Percentiles rank a stretch among this genome's conserved stretches.
These are phyloP conservation scores for Tuber umbilicatum DNA, from an alignment of 495 filamentous ascomycete species.

Conservation along the genomic window DNA sequence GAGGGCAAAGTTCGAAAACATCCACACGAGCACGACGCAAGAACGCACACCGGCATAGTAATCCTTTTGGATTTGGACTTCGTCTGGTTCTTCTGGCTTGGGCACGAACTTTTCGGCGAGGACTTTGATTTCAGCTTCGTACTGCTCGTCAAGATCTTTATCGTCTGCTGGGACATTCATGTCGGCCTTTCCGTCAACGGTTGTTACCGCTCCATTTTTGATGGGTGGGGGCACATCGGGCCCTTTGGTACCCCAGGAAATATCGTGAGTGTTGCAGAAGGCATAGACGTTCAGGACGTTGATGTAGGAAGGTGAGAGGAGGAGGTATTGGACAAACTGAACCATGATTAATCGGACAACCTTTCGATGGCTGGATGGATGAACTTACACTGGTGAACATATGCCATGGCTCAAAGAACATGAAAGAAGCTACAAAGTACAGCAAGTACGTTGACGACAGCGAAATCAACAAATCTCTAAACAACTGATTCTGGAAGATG, in stretches of 20 bases:
- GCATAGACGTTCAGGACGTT: conserved; percentile 97
- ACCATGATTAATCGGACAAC: background rate
- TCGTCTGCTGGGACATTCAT: conserved; percentile 84
- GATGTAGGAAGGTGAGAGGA: conserved; percentile 90
- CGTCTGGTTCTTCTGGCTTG: conserved; percentile 57
- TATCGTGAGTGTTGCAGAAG: conserved; percentile 96
- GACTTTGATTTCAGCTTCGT: conserved; percentile 74
- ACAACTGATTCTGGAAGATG: conserved; percentile 77
- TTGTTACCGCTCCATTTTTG: conserved; percentile 26
- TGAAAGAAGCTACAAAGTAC: conserved; percentile 82
- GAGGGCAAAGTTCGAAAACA: conserved; percentile 90
- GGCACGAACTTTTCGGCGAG: conserved; percentile 61
- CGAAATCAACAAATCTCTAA: conserved; percentile 90
- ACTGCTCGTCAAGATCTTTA: conserved; percentile 82
- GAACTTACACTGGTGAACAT: conserved; percentile 69
- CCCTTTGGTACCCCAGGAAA: conserved; percentile 95
- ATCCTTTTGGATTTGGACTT: conserved; percentile 82
- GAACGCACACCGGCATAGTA: conserved; percentile 96
- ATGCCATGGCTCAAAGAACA: conserved; percentile 99
- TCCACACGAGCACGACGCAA: conserved; percentile 87
- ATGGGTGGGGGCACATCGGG: conserved; percentile 71
- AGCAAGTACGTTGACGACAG: conserved; percentile 87
- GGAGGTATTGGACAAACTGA: conserved; percentile 87
- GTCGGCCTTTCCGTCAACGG: conserved; percentile 75
- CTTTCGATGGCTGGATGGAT: background rate